A percentile compares a stretch with the other conserved stretches of the same genome.
Conservation (phyloP, 495 filamentous ascomycete species). For the Neurospora terricola region DNA sequence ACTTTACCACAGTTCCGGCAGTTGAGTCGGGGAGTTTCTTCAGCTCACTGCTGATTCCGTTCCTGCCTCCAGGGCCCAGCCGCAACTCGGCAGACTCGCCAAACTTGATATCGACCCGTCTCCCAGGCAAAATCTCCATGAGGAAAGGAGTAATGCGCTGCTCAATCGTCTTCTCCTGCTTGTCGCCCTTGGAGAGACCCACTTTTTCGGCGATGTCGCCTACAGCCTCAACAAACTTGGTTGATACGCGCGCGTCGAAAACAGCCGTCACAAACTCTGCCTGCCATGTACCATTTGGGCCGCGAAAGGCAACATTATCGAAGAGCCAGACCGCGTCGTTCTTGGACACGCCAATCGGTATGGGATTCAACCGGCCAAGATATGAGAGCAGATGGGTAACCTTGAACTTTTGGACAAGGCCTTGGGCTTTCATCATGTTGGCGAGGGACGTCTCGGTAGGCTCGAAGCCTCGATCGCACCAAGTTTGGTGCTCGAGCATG, state of each 20-base stretch:
- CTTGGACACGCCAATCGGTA: conserved; percentile 25
- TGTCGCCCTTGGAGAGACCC: conserved; percentile 54
- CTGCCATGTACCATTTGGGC: conserved; percentile 47
- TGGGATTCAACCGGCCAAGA: conserved; percentile 34
- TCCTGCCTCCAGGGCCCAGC: conserved; percentile 58
- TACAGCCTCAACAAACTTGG: conserved; percentile 54
- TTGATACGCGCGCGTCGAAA: conserved; percentile 60
- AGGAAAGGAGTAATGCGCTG: conserved; percentile 66
- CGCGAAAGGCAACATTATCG: conserved; percentile 77
- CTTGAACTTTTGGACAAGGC: conserved; percentile 15
- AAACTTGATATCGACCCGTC: conserved; percentile 45
- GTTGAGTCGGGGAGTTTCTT: conserved; percentile 30
- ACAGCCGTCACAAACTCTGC: conserved; percentile 73
- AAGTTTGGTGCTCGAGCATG: conserved; percentile 25
- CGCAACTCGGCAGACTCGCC: conserved; percentile 40
- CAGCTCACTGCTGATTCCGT: conserved; percentile 59
- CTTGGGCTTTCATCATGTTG: conserved; percentile 1
- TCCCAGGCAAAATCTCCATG: conserved; percentile 59
- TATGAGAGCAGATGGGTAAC: conserved; percentile 33
- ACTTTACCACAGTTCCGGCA: conserved; percentile 33
- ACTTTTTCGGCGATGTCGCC: conserved; percentile 61
- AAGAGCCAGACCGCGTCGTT: conserved; percentile 75
- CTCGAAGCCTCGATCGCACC: conserved; percentile 32
- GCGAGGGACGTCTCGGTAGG: conserved; percentile 30
- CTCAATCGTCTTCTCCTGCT: conserved; percentile 54